Evolutionary conservation across 2,329 filamentous ascomycete genomes (phyloP).

Genomic region (Coniochaeta hoffmannii): DNA sequence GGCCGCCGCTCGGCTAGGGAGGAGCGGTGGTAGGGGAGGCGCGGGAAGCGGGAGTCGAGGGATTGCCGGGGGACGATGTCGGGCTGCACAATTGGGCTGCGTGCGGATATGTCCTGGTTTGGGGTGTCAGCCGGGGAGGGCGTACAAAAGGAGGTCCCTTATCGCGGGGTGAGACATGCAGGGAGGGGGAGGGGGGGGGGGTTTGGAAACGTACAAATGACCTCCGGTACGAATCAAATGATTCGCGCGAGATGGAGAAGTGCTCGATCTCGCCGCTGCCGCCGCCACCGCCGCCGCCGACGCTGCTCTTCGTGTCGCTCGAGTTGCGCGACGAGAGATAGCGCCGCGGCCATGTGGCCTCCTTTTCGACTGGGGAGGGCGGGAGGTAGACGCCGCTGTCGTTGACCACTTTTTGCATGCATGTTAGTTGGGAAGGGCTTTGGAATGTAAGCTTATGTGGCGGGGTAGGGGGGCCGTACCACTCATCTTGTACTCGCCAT

Average conservation of each 20-base stretch:
- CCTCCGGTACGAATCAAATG: slow-evolving; percentile 91
- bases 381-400: slow-evolving; percentile 93
- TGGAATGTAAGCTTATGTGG: not conserved
- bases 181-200: not conserved
- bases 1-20: slow-evolving; percentile 43
- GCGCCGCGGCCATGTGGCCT: slow-evolving; percentile 60
- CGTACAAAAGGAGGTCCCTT: not conserved
- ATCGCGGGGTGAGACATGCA: not conserved
- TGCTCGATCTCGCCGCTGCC: slow-evolving; percentile 64
- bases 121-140: slow-evolving; percentile 5
- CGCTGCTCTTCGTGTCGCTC: slow-evolving; percentile 45
- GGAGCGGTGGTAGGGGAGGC: slow-evolving; percentile 56
- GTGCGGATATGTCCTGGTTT: slow-evolving; percentile 77
- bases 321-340: slow-evolving; percentile 45
- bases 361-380: slow-evolving; percentile 86
- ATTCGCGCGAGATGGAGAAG: slow-evolving; percentile 92
- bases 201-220: slow-evolving; percentile 73
- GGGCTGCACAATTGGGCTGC: slow-evolving; percentile 61
- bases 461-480: slow-evolving; percentile 42
- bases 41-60: slow-evolving; percentile 65
- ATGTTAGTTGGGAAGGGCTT: slow-evolving; percentile 9
- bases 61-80: slow-evolving; percentile 65
- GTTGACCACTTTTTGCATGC: slow-evolving; percentile 66
- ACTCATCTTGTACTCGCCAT: slow-evolving; percentile 72
- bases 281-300: slow-evolving; percentile 42